Base-by-base conservation (phyloP, 2,329 filamentous ascomycete species). In the Aspergillus tamarii region DNA sequence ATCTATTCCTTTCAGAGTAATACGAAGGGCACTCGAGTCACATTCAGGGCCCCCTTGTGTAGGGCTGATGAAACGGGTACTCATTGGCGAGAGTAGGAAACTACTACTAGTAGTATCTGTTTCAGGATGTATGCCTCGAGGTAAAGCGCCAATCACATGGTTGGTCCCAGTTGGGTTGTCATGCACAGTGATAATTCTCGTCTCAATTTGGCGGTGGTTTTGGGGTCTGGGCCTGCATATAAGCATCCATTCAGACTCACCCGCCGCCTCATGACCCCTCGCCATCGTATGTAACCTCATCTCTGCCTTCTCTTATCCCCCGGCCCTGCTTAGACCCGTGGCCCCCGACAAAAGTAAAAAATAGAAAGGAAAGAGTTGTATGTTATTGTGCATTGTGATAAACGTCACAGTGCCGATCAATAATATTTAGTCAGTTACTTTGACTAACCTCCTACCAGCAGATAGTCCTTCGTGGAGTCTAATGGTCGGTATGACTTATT, bases 261-360 rank as follows among this genome's bases (percentile, higher is more conserved):
- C 46, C 60, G 48, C 59, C 54, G 32, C 48, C 28, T 30, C 48
- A 21, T 50, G 46, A 50, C 28, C 28, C 10, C 48, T 52, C 48
- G 34, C 67, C 34, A 57, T 30, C 34, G 12, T 23, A 64, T 64
- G 62, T 57, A 58, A 61, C 59, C 53, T 32, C 30, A 58, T 61
- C 68, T 69, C 70, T 60, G 66, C 67, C 61, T 59, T 69, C 67
- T 66, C 62, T 68, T 63, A 10, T 19, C 45, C 28, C 32, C 39
- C 48, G 11, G 11, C 14, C 21, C 32, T 26, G 21, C 32, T 50
- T 59, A 21, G 41, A 34, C 43, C 57, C 28, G 16, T 30, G 16
- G 46, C 23, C 45, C 43, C 43, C 43, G 43, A 46, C n/a, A 21
- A 50, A 11, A 50, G 26, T 10, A 19, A 30, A 50, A 50, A 50